Percentiles rank a stretch among this genome's conserved stretches.
phyloP scores from a whole-genome alignment of 768 basidiomycete species.

The Boletus tomentosulus region DNA sequence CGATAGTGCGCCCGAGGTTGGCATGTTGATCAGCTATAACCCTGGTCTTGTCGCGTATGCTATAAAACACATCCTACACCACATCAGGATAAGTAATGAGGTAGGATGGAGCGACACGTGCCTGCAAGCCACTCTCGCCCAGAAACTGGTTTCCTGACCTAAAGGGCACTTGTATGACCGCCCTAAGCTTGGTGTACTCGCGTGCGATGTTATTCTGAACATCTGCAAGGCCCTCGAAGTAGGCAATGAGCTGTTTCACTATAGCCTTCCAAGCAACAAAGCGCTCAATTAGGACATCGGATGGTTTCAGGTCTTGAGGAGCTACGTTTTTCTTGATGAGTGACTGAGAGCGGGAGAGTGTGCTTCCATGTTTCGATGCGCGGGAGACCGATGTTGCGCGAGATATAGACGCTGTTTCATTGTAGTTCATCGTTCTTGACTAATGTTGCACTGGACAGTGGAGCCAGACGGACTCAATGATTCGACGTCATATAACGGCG shows the following conservation, averaged over 20 bases:
- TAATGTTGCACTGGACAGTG: background rate
- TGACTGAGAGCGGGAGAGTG: slow-evolving; percentile 74
- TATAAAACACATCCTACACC: slow-evolving; percentile 82
- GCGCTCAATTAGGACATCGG: slow-evolving; percentile 94
- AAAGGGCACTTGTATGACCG: slow-evolving; percentile 97
- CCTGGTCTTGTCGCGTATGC: slow-evolving; percentile 89
- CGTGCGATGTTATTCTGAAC: slow-evolving; percentile 93
- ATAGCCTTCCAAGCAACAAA: slow-evolving; percentile 95
- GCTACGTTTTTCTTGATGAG: slow-evolving; percentile 95
- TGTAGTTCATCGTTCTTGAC: slow-evolving; percentile 29
- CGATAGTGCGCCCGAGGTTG: slow-evolving; percentile 92
- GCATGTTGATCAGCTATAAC: slow-evolving; percentile 94
- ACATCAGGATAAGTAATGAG: background rate
- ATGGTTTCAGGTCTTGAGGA: slow-evolving; percentile 84
- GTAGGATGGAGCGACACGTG: slow-evolving; percentile 24
- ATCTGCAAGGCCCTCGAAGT: slow-evolving; percentile 65
- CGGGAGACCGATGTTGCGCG: slow-evolving; percentile 72
- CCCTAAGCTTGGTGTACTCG: slow-evolving; percentile 90
- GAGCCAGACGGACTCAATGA: too few species aligned
- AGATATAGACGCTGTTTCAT: slow-evolving; percentile 53
- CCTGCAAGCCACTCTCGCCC: slow-evolving; percentile 94
- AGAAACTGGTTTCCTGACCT: slow-evolving; percentile 94
- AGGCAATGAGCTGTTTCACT: slow-evolving; percentile 91
- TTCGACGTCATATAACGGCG: slow-evolving; percentile 22
- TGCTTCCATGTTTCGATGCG: slow-evolving; percentile 59